Evolutionary conservation across 2,329 filamentous ascomycete species (phyloP).

Genomic region (Fusarium metavorans): DNA sequence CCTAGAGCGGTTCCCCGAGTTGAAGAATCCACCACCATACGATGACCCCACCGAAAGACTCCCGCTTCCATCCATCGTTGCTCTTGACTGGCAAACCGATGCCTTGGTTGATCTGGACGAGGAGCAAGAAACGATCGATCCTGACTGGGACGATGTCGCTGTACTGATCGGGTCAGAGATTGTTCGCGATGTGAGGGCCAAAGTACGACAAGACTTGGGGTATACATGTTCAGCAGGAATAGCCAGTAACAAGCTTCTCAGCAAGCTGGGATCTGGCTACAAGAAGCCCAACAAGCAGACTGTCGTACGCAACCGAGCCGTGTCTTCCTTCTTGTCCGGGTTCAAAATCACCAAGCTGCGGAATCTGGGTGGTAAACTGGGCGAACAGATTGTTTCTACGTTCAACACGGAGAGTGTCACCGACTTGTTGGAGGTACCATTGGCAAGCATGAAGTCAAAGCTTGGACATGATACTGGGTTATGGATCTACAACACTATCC

Average conservation of each 20-base stretch:
- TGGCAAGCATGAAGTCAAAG: constrained; percentile 82
- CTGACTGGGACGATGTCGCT: constrained; percentile 96
- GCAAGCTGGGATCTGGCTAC: constrained; percentile 90
- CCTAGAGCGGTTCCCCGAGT: constrained; percentile 80
- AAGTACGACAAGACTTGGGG: constrained; percentile 76
- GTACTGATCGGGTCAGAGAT: constrained; percentile 91
- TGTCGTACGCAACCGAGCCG: constrained; percentile 87
- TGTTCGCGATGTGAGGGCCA: constrained; percentile 77
- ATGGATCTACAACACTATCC: constrained; percentile 87
- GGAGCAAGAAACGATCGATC: constrained; percentile 81
- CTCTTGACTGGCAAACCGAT: constrained; percentile 86
- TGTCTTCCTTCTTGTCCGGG: constrained; percentile 80
- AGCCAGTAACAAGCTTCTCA: constrained; percentile 92
- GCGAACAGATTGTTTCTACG: constrained; percentile 83
- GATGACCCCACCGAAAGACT: constrained; percentile 78
- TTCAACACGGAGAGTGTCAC: constrained; percentile 85
- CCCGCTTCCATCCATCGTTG: constrained; percentile 75
- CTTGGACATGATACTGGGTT: constrained; percentile 86
- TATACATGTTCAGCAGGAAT: constrained; percentile 96
- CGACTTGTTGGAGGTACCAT: constrained; percentile 77
- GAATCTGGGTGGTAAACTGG: constrained; percentile 94
- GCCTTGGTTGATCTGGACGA: constrained; percentile 83
- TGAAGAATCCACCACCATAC: constrained; percentile 74
- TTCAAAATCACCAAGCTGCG: constrained; percentile 97
- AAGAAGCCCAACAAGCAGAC: constrained; percentile 97